A percentile compares a stretch with the other conserved stretches of the same genome.
Conservation (phyloP, 768 basidiomycete species). For the Russula griseocarnosa region DNA sequence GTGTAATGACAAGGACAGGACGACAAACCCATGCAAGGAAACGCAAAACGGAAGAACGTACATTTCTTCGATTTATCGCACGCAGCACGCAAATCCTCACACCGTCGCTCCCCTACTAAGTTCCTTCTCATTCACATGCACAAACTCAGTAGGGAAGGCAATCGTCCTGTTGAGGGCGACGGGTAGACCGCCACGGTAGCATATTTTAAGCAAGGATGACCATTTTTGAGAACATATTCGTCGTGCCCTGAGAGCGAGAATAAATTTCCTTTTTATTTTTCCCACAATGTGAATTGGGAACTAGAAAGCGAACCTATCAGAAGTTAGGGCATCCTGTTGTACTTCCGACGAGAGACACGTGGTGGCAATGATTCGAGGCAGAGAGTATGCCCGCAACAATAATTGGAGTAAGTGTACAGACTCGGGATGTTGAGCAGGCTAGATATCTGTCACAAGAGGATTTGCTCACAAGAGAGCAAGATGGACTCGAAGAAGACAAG, state of each 20-base stretch:
- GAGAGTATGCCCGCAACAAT: slow-evolving; percentile 44
- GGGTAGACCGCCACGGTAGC: too few species aligned
- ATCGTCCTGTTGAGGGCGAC: too few species aligned
- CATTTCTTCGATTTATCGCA: too few species aligned
- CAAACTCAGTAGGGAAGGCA: slow-evolving; percentile 18
- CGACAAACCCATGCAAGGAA: too few species aligned
- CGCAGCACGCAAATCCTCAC: too few species aligned
- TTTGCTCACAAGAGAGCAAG: slow-evolving; percentile 33
- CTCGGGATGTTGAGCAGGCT: neutral
- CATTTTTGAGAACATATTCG: too few species aligned
- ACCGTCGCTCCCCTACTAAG: too few species aligned
- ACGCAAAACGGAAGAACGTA: too few species aligned
- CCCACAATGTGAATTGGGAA: neutral
- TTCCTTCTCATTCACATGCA: neutral
- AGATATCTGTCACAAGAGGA: neutral
- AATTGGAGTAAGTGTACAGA: slow-evolving; percentile 38
- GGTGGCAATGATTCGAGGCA: slow-evolving; percentile 37
- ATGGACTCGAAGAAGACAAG: slow-evolving; percentile 38
- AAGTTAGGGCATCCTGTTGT: slow-evolving; percentile 24
- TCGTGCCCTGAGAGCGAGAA: slow-evolving; percentile 59
- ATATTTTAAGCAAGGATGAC: too few species aligned
- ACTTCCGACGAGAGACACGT: slow-evolving; percentile 31
- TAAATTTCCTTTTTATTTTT: neutral
- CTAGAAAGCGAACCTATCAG: neutral
- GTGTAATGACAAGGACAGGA: too few species aligned